phyloP scores from a whole-genome alignment of 1,284 basidiomycete genomes.

The Megacollybia platyphylla region DNA sequence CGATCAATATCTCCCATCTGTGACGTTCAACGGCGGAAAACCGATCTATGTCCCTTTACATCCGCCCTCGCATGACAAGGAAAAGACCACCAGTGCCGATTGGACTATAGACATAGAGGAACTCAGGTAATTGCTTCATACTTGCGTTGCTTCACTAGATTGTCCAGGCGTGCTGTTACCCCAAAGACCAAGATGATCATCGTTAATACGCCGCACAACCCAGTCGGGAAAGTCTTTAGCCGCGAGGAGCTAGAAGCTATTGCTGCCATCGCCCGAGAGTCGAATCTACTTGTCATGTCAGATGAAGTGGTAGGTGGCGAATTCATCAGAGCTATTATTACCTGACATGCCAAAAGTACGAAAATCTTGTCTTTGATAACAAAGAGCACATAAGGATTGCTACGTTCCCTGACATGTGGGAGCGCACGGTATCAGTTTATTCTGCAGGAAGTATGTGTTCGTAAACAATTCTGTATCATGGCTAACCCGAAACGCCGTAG shows the following conservation, averaged over 20 bases:
- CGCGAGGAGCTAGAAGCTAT: constrained; percentile 74
- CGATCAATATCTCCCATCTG: constrained; percentile 89
- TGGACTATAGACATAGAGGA: constrained; percentile 86
- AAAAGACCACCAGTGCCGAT: constrained; percentile 58
- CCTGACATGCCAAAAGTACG: constrained; percentile 52
- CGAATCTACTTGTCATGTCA: constrained; percentile 86
- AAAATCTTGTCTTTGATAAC: constrained; percentile 83
- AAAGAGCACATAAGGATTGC: constrained; percentile 89
- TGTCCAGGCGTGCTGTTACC: constrained; percentile 63
- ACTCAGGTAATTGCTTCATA: constrained; percentile 41
- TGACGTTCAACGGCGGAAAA: constrained; percentile 87
- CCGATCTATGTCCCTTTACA: constrained; percentile 94
- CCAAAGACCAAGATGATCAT: constrained; percentile 87
- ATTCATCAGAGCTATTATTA: background rate
- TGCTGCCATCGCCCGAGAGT: constrained; percentile 80
- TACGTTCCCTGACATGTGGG: constrained; percentile 95
- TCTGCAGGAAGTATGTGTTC: constrained; percentile 33
- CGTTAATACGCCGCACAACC: constrained; percentile 94
- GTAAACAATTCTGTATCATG: background rate
- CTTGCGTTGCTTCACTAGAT: background rate
- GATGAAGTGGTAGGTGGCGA: constrained; percentile 83
- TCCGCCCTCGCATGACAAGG: constrained; percentile 50
- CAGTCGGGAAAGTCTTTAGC: constrained; percentile 91
- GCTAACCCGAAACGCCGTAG: constrained; percentile 22
- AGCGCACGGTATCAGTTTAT: constrained; percentile 46